Base-by-base conservation (phyloP, 805 yeast species). In the Candida ortonii region DNA sequence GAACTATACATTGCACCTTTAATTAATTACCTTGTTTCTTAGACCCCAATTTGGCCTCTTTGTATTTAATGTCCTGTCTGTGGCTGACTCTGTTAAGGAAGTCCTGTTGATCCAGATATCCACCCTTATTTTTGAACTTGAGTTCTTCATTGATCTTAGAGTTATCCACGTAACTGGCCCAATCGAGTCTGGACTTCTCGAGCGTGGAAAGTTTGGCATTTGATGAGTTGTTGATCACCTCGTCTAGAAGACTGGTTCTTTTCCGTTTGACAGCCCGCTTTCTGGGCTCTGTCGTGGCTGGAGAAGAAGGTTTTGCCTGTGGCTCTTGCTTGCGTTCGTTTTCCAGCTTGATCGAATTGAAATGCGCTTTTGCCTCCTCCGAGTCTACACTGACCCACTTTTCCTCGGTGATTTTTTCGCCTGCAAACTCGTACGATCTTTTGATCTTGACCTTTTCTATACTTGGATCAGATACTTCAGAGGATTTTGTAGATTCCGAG, bases 151-250 rank as follows among this genome's bases (percentile, higher is more conserved):
- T 70, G 29, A 93, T 80, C 36, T 88, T 88, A 44, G 80, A 79
- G 45, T 83, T 73, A 61, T 90, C 97, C 19, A 93, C 96, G 62
- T 84, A 88, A 29, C 84, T 77, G 1, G 95, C 94, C 95, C 97
- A 93, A 61, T 93, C 98, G 32, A 93, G 68, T 43, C 95, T 69
- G 1, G 95, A 84, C 61, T 93, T 93, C 56, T 93, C 97, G 44
- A 93, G 65, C 0, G 98, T 93, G 16, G 95, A 84, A 42, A 93
- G 68, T 55, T 87, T 90, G 20, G 85, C 78, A 47, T 83, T 79
- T 44, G 81, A 76, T 3, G 84, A 69, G 8, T 80, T 72, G 27
- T 76, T 65, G 28, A 87, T 72, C 22, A 88, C 88, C 37, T 81
- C 85, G 54, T 84, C 89, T 6, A 88, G 63, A 19, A 86, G 62